Percentiles rank a stretch among this genome's conserved stretches.
These are phyloP conservation scores for Austroboletus novae-zelandiae DNA, from an alignment of 1,284 basidiomycete species.

Conservation along the genomic window DNA sequence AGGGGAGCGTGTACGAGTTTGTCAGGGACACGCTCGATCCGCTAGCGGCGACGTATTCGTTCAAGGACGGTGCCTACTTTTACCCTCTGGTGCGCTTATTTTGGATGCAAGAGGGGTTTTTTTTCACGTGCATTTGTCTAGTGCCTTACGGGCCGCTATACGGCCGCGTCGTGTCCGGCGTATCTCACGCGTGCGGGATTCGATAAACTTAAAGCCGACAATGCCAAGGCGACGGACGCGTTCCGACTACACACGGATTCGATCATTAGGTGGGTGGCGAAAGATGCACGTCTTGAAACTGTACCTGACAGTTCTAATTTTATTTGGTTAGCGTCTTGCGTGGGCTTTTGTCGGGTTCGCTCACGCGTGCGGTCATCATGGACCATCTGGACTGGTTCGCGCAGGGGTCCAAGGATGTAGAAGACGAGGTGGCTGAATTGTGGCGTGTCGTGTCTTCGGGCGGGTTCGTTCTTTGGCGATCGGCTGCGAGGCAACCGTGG, in stretches of 20 bases:
- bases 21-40: constrained; percentile 67
- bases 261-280: constrained; percentile 56
- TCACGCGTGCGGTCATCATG: constrained; percentile 76
- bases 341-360: constrained; percentile 49
- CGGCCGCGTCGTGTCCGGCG: constrained; percentile 64
- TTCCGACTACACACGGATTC: constrained; percentile 81
- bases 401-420: constrained; percentile 55
- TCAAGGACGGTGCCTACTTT: constrained; percentile 64
- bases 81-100: constrained; percentile 54
- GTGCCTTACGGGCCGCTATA: constrained; percentile 67
- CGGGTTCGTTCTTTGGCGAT: constrained; percentile 70
- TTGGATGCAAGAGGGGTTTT: no score
- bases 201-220: constrained; percentile 52
- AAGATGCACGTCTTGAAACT: no score
- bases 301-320: no score
- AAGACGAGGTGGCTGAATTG: constrained; percentile 64
- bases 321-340: constrained; percentile 47
- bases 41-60: constrained; percentile 49
- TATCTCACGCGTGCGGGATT: constrained; percentile 74
- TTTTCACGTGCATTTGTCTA: constrained; percentile 13
- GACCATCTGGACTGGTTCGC: constrained; percentile 81
- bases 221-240: constrained; percentile 51
- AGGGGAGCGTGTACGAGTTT: constrained; percentile 60
- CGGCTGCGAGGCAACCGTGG: constrained; percentile 73
- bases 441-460: constrained; percentile 58